Base-by-base conservation (phyloP, 169 alveolate species). In the Plasmodium relictum region DNA sequence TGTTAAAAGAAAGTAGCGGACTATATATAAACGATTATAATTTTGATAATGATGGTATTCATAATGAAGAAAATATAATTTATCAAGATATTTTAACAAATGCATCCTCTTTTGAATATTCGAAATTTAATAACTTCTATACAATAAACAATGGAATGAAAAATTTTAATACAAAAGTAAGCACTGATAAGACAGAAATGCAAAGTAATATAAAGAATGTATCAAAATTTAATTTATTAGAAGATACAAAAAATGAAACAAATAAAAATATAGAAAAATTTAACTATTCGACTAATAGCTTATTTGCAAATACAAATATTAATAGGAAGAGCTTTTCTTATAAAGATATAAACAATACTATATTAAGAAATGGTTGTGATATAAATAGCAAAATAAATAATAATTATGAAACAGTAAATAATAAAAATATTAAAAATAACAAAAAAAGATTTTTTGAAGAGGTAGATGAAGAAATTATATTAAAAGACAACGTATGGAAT, bases 11-110 rank as follows among this genome's bases (percentile, higher is more conserved):
- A 68, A 68, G 54, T 48, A 83, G 54, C 44, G 83, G 39, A 22
- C 16, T 62, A 14, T 44, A 83, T 68, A 61, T 24, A 16, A 48
- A 80, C 45, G 91, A 83, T 72, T 83, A 80, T 45, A 69, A 80
- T 45, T 66, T 83, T 83, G 83, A 39, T 26, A 50, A 68, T 66
- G 83, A 52, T 42, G 73, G 42, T 58, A 54, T 83, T 16, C 58
- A 42, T 66, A 68, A 83, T 83, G 91, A 83, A 31, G 85, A 83
- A 50, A 83, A 83, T 54, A 14, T 83, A 24, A 68, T 83, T 14
- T 83, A 68, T 68, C 71, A 83, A 12, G 91, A 83, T 83, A 83
- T 83, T 71, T 54, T 83, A 52, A 66, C 91, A 24, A 42, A 66
- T 16, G 26, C 83, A 56, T 83, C 91, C 18, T 83, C 91, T 7